Base-by-base conservation (phyloP, 2,329 filamentous ascomycete genomes). In the Alternaria panax region DNA sequence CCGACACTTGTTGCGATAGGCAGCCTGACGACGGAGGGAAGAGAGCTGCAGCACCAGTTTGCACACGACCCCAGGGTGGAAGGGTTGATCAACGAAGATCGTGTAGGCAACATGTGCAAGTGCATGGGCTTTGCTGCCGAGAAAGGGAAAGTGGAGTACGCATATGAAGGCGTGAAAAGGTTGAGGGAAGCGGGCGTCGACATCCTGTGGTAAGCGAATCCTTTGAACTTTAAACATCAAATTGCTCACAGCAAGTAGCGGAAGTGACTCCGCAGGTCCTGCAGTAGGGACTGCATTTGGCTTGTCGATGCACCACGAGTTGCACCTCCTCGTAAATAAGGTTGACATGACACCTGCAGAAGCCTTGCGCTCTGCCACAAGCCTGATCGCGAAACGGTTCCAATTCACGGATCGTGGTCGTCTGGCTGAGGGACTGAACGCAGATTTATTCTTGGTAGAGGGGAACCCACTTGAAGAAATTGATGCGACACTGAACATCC, bases 221-320 rank as follows among this genome's bases (percentile, higher is more conserved):
- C 5, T 4, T 12, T 16, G 5, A 9, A 16, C 7, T 3, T n/a
- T 16, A 28, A 7, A 9, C 7, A 5, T 16, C 9, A 34, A 28
- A 18, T 60, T 3, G 25, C 63, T 67, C 16, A 70, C 51, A 14
- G 5, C 5, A 18, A 5, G 16, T 43, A 80, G 79, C 62, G 81
- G 81, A 12, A 79, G 77, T 36, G 80, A 83, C 42, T 65, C 80
- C 0, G 80, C 80, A 2, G 76, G 77, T 1, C 79, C 80, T 22
- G 80, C 80, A 3, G 66, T 78, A 7, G 81, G 80, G 2, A 82
- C 80, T 0, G 79, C 80, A 1, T 83, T 74, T 59, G 80, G 81
- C 8, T 70, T 82, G 12, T 73, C 76, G 0, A 63, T 78, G 52
- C 80, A 83, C 45, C 80, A 81, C 1, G 81, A 82, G 53, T 64